Percentiles rank a stretch among this genome's conserved stretches.
Evolutionary conservation across 148 eudicot genomes (phyloP).

Genomic region (Rhododendron vialii): DNA sequence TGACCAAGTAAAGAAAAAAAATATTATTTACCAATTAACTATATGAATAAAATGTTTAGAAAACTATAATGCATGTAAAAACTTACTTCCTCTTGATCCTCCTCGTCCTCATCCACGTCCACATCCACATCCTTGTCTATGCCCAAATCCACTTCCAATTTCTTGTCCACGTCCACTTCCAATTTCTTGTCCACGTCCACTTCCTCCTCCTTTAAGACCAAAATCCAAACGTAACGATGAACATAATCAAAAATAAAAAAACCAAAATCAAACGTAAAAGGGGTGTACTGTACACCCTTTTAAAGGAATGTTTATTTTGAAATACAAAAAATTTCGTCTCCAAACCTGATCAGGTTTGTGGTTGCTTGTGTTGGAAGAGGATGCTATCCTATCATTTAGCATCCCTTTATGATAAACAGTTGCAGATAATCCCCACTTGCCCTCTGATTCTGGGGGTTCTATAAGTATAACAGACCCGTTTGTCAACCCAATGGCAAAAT

Average conservation of each 20-base stretch:
- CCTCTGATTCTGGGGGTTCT: constrained; percentile 32
- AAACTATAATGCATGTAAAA: background rate
- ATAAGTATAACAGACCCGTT: constrained; percentile 15
- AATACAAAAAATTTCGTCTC: constrained; percentile 32
- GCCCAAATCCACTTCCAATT: no score
- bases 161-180: background rate
- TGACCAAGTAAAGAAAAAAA: no score
- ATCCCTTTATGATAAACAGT: constrained; percentile 9
- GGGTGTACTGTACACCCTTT: no score
- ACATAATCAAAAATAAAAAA: no score
- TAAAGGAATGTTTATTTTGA: background rate
- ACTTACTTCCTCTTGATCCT: background rate
- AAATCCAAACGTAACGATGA: no score
- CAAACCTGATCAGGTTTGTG: constrained; percentile 60
- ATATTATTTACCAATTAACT: no score
- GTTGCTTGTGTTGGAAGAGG: constrained; percentile 60
- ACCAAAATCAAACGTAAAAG: no score
- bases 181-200: background rate
- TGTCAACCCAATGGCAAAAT: no score
- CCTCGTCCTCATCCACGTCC: background rate
- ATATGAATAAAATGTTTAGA: background rate
- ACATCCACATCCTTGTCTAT: no score
- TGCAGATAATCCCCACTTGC: no score
- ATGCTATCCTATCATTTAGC: constrained; percentile 54
- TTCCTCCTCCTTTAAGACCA: background rate